These are phyloP conservation scores for Chlamydomonas incerta DNA, from an alignment of 139 green algal species.

Conservation along the genomic window DNA sequence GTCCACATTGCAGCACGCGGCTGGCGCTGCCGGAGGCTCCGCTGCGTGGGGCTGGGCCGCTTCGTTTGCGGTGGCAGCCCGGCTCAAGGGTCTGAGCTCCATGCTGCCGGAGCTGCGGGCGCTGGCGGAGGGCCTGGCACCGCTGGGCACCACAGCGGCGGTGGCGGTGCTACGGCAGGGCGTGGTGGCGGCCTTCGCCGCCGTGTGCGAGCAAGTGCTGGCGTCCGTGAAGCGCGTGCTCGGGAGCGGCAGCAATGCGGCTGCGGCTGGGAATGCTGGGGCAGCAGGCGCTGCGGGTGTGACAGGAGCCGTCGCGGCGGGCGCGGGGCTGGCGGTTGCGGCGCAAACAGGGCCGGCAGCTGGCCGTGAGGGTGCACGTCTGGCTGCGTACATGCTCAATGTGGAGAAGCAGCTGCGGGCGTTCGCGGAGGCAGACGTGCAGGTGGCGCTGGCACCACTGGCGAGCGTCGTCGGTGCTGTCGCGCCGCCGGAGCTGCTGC, in stretches of 20 bases:
- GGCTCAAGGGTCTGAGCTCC: no score
- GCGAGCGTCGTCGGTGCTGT: not conserved
- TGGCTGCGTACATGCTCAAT: not conserved
- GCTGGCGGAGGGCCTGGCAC: slow-evolving; percentile 30
- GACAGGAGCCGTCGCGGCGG: no score
- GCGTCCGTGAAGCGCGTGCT: no score
- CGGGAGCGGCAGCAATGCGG: no score
- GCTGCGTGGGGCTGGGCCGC: no score
- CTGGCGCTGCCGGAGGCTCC: no score
- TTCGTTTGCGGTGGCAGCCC: no score
- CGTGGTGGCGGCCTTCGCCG: not conserved
- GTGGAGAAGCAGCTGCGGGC: not conserved
- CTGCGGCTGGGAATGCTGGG: no score
- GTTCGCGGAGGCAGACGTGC: slow-evolving; percentile 22
- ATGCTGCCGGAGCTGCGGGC: slow-evolving; percentile 25
- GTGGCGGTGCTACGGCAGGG: slow-evolving; percentile 21
- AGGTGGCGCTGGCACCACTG: slow-evolving; percentile 22
- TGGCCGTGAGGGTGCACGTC: not conserved
- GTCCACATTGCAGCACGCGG: no score
- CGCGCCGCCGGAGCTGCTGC: slow-evolving; percentile 20
- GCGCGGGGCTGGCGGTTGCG: no score
- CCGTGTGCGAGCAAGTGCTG: slow-evolving; percentile 6
- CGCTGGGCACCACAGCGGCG: not conserved
- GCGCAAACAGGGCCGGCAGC: no score
- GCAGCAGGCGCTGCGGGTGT: no score